These are phyloP conservation scores for Marvania coccoides DNA, from an alignment of 139 green algal genomes.

Conservation along the genomic window DNA sequence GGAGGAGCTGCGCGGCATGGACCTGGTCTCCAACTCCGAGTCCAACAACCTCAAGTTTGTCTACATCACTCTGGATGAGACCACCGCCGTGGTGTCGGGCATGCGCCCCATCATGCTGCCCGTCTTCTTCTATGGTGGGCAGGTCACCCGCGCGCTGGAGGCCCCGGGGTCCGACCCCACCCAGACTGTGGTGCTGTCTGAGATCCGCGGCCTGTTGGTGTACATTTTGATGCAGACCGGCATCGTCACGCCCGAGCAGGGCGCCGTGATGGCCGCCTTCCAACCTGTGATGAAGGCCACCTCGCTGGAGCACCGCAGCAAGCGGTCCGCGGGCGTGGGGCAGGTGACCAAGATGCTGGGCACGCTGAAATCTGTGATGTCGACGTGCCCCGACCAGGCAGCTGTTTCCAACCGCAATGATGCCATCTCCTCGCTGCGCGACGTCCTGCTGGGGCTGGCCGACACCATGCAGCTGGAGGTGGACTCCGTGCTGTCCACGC, in stretches of 20 bases:
- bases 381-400: not conserved
- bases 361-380: slow-evolving; percentile 13
- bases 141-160: slow-evolving; percentile 34
- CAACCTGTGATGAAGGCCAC: slow-evolving; percentile 11
- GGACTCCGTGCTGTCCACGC: slow-evolving; percentile 9
- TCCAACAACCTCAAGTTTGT: slow-evolving; percentile 35
- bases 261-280: slow-evolving; percentile 15
- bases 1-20: slow-evolving; percentile 27
- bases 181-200: slow-evolving; percentile 53
- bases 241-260: slow-evolving; percentile 38
- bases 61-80: slow-evolving; percentile 31
- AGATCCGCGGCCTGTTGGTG: slow-evolving; percentile 52
- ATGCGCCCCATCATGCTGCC: slow-evolving; percentile 61
- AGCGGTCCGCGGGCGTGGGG: slow-evolving; percentile 6
- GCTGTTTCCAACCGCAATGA: not conserved
- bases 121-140: slow-evolving; percentile 66
- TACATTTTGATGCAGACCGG: slow-evolving; percentile 49
- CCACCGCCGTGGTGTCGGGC: slow-evolving; percentile 27
- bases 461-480: not conserved
- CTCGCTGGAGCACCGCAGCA: slow-evolving; percentile 18
- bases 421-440: not conserved
- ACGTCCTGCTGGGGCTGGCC: slow-evolving; percentile 1
- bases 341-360: slow-evolving; percentile 19
- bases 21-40: slow-evolving; percentile 32
- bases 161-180: slow-evolving; percentile 22